Percentiles rank a stretch among this genome's conserved stretches.
These are phyloP conservation scores for Arthrobotrys pseudoclavata DNA, from an alignment of 2,329 filamentous ascomycete genomes.

Conservation along the genomic window DNA sequence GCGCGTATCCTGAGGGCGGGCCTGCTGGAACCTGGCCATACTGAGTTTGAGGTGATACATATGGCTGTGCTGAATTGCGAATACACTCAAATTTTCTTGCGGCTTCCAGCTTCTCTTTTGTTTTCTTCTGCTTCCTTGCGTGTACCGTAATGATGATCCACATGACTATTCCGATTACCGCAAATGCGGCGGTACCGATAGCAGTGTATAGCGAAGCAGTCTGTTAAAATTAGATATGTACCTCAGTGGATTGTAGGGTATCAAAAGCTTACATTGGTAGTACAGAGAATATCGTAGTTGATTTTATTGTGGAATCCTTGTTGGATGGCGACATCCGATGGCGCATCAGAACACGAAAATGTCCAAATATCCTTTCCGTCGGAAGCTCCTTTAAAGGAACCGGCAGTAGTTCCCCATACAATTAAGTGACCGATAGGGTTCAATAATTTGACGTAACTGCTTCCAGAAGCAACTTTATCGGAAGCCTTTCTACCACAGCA, in stretches of 20 bases:
- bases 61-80: slow-evolving; percentile 31
- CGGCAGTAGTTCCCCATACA: slow-evolving; percentile 41
- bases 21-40: neutral
- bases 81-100: slow-evolving; percentile 25
- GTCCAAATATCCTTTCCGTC: slow-evolving; percentile 54
- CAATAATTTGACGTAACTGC: slow-evolving; percentile 44
- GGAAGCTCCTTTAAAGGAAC: slow-evolving; percentile 34
- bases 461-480: slow-evolving; percentile 40
- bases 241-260: neutral
- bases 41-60: neutral
- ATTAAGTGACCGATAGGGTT: slow-evolving; percentile 54
- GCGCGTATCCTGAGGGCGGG: neutral
- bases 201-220: slow-evolving; percentile 42
- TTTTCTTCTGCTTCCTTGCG: slow-evolving; percentile 33
- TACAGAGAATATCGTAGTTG: slow-evolving; percentile 48
- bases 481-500: slow-evolving; percentile 51
- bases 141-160: slow-evolving; percentile 43
- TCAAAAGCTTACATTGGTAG: slow-evolving; percentile 38
- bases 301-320: slow-evolving; percentile 44
- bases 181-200: slow-evolving; percentile 49
- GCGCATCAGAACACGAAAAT: slow-evolving; percentile 48
- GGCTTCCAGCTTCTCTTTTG: slow-evolving; percentile 41
- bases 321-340: slow-evolving; percentile 45
- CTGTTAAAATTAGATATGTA: slow-evolving; percentile 17
- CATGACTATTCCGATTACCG: slow-evolving; percentile 40